Conservation (phyloP, 1,139 yeast genomes). For the Sugiyamaella pinicola region DNA sequence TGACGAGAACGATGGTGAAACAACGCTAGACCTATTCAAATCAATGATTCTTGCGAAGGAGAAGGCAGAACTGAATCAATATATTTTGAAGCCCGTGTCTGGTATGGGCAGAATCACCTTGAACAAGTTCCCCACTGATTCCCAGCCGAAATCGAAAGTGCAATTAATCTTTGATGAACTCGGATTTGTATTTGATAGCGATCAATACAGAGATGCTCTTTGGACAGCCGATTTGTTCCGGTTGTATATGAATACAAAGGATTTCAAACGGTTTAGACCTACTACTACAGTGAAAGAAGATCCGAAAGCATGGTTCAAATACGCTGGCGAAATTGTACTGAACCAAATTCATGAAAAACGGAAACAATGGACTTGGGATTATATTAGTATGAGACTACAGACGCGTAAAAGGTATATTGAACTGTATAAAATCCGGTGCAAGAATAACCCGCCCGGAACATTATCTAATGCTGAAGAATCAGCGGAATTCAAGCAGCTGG, state of each 20-base stretch:
- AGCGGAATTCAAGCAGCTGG: constrained; percentile 54
- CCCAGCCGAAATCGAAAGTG: constrained; percentile 71
- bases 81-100: constrained; percentile 80
- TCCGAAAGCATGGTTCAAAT: constrained; percentile 80
- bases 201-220: constrained; percentile 79
- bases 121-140: constrained; percentile 76
- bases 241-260: constrained; percentile 74
- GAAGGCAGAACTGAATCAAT: constrained; percentile 52
- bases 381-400: constrained; percentile 68
- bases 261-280: constrained; percentile 75
- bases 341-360: constrained; percentile 80
- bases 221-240: constrained; percentile 83
- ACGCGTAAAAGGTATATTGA: constrained; percentile 68
- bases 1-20: constrained; percentile 27
- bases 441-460: constrained; percentile 34
- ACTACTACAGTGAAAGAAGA: constrained; percentile 58
- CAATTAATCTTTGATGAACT: constrained; percentile 85
- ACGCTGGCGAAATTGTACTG: constrained; percentile 71
- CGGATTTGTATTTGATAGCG: constrained; percentile 78
- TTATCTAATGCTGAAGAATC: constrained; percentile 44
- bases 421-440: constrained; percentile 63
- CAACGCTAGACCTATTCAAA: constrained; percentile 37
- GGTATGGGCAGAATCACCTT: constrained; percentile 84
- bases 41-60: constrained; percentile 38
- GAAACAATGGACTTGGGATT: constrained; percentile 88